Evolutionary conservation across 352 stramenopile species (phyloP).

Genomic region (Globisporangium paroecandrum): DNA sequence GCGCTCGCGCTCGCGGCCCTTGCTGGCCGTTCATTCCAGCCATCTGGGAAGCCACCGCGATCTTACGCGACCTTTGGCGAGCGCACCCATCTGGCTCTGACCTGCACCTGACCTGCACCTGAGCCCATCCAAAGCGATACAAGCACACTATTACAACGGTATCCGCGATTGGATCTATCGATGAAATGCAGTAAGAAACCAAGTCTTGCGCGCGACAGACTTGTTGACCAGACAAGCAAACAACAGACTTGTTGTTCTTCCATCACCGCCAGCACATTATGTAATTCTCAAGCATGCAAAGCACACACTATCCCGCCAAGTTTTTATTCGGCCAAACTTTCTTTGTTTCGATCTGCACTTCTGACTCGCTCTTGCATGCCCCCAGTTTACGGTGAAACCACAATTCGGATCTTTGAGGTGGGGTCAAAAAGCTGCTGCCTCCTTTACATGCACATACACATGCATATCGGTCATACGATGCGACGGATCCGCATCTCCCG

Average conservation of each 20-base stretch:
- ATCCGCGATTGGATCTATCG: background rate
- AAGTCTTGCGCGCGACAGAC: background rate
- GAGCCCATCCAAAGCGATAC: background rate
- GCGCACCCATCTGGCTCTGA: conserved; percentile 3
- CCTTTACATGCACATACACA: background rate
- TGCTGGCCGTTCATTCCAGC: conserved; percentile 1
- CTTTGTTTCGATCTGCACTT: conserved; percentile 5
- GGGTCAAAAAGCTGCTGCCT: background rate
- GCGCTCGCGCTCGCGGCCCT: background rate
- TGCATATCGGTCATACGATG: background rate
- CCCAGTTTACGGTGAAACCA: background rate
- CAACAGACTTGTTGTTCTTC: background rate
- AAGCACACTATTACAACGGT: no score
- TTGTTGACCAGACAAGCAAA: background rate
- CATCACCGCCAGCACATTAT: background rate
- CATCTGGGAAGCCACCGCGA: background rate
- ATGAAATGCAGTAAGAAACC: background rate
- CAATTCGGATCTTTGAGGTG: background rate
- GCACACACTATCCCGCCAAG: conserved; percentile 5
- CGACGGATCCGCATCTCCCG: background rate
- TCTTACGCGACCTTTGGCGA: conserved; percentile 9
- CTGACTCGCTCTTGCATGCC: background rate
- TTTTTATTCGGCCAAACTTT: conserved; percentile 1
- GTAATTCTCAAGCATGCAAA: background rate
- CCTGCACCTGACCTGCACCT: background rate